Evolutionary conservation across 306 rosid species (phyloP), one percentile per base, ranked within the genome.

Genomic region (Arachis hypogaea): DNA sequence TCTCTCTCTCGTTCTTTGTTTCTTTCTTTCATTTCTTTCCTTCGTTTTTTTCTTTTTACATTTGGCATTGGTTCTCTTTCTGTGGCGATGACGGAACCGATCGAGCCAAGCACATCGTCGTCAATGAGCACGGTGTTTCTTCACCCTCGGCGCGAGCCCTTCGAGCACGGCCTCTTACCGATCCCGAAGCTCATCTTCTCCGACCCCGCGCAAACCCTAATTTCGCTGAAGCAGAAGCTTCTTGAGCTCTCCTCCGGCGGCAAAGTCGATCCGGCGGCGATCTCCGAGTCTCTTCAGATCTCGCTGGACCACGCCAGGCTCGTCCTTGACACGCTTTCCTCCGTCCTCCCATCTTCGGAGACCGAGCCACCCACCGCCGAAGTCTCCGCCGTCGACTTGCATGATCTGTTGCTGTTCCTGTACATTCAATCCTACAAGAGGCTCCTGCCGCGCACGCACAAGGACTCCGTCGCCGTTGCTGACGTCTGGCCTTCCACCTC

Each of bases 401-500:
- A 87, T 78, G 97, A 95, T 90, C 98, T 95, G 78, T 40, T 95
- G n/a, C 51, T 95, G 40, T 92, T 92, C 74, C 86, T 95, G 63
- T 95, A 95, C 82, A 90, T 95, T 84, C 99, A 95, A 77, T 92
- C 99, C 16, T 95, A 88, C 75, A 95, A 95, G 88, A 90, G 83
- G 82, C 81, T 95, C 59, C 88, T 95, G 6, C 99, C 99, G 0
- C 79, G 98, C 63, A 90, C 97, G 69, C 99, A 92, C 80, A 95
- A 95, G 92, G 99, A 95, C 79, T 87, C 99, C 29, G 99, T 93
- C 6, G 79, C 99, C 3, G 97, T 95, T 7, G 86, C 93, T 14
- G 99, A 95, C 47, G 99, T 95, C 7, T 95, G 99, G 99, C 99
- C 99, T 36, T 95, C 99, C 2, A 92, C 98, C n/a, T 95, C 99